These are phyloP conservation scores for Rhododendron ovatum DNA, from an alignment of 148 eudicot genomes.

Conservation along the genomic window DNA sequence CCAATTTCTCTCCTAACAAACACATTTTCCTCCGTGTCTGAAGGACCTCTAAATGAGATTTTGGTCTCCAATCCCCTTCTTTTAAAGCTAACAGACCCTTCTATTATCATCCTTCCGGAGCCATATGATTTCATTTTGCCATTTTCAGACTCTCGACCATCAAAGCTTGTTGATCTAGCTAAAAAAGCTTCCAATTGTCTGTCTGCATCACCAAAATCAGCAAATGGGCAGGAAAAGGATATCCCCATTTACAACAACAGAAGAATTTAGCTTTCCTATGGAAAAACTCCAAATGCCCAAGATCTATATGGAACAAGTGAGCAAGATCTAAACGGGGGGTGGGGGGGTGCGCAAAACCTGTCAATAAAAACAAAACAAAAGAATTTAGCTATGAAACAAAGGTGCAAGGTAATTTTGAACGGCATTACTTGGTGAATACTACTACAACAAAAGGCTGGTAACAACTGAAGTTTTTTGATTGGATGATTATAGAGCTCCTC, in stretches of 20 bases:
- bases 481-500: not conserved
- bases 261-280: not conserved
- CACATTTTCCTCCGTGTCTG: constrained; percentile 4
- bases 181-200: constrained; percentile 21
- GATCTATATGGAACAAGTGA: not conserved
- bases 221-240: constrained; percentile 27
- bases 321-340: not conserved
- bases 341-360: not conserved
- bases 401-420: not conserved
- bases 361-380: not conserved
- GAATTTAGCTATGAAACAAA: not conserved
- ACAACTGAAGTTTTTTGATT: not conserved
- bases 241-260: constrained; percentile 23
- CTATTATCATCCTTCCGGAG: constrained; percentile 20
- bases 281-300: not conserved
- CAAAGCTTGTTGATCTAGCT: constrained; percentile 21
- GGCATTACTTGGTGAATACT: not conserved
- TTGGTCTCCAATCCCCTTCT: constrained; percentile 28
- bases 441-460: not conserved
- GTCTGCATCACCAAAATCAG: constrained; percentile 24
- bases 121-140: constrained; percentile 20
- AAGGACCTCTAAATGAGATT: constrained; percentile 18
- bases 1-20: not conserved
- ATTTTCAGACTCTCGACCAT: constrained; percentile 22
- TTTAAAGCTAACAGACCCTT: constrained; percentile 39